Conservation (phyloP, 768 basidiomycete genomes). For the Leccinum pellstonianum region DNA sequence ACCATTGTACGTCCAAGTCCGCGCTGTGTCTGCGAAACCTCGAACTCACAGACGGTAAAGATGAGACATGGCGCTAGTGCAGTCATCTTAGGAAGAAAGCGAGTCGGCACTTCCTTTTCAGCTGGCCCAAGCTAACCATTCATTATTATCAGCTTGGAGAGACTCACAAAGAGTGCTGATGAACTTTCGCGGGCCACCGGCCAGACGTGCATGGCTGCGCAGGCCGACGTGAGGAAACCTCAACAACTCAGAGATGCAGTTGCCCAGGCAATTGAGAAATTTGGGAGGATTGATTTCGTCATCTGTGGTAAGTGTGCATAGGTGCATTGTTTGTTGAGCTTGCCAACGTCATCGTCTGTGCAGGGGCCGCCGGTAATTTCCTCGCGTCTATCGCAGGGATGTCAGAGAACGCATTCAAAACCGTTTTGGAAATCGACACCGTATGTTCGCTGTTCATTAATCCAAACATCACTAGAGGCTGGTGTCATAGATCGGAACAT, state of each 20-base stretch:
- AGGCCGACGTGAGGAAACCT: slow-evolving; percentile 83
- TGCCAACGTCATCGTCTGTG: neutral
- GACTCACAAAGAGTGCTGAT: slow-evolving; percentile 64
- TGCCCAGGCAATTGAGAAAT: slow-evolving; percentile 65
- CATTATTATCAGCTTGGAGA: slow-evolving; percentile 53
- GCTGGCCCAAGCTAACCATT: slow-evolving; percentile 2
- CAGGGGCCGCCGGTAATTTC: slow-evolving; percentile 97
- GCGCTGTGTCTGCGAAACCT: neutral
- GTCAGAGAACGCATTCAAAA: slow-evolving; percentile 55
- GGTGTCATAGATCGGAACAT: slow-evolving; percentile 72
- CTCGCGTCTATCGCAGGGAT: slow-evolving; percentile 73
- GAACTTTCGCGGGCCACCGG: slow-evolving; percentile 74
- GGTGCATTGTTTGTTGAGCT: neutral
- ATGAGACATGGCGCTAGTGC: slow-evolving; percentile 84
- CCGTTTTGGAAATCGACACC: slow-evolving; percentile 92
- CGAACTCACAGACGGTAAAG: slow-evolving; percentile 36
- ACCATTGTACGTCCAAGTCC: slow-evolving; percentile 55
- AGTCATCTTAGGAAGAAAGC: slow-evolving; percentile 87
- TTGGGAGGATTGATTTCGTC: slow-evolving; percentile 91
- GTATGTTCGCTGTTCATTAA: slow-evolving; percentile 40
- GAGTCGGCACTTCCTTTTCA: slow-evolving; percentile 27
- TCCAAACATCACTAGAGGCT: neutral
- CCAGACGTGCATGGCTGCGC: slow-evolving; percentile 62
- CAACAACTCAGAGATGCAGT: slow-evolving; percentile 74
- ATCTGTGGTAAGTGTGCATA: slow-evolving; percentile 67